Conservation (phyloP, 352 stramenopile species). For the Phytophthora podocarpi region DNA sequence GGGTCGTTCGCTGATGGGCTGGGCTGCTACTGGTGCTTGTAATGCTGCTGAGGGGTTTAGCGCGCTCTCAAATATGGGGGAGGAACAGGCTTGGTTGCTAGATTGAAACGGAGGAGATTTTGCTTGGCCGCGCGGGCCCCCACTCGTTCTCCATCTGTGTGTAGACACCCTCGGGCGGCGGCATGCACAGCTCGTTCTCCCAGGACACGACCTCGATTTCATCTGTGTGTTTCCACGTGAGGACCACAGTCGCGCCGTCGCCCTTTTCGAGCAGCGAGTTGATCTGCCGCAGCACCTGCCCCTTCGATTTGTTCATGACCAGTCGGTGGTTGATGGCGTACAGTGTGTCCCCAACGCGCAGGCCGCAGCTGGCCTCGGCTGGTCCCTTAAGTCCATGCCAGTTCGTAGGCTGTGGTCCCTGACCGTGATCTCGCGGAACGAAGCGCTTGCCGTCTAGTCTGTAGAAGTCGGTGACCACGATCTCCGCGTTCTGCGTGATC, state of each 20-base stretch:
- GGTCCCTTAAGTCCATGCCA: conserved; percentile 79
- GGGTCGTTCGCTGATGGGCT: conserved; percentile 28
- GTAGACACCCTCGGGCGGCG: conserved; percentile 80
- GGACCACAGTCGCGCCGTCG: conserved; percentile 64
- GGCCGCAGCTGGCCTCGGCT: conserved; percentile 68
- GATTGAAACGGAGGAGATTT: conserved; percentile 87
- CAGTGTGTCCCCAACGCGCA: conserved; percentile 81
- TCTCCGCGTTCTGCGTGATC: conserved; percentile 86
- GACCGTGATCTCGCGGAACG: conserved; percentile 71
- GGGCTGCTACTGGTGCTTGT: conserved; percentile 8
- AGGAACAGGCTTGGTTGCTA: conserved; percentile 41
- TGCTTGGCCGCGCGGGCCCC: conserved; percentile 77
- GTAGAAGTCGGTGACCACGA: conserved; percentile 83
- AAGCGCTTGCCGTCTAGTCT: conserved; percentile 80
- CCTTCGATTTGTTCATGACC: conserved; percentile 88
- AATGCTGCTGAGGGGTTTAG: background rate
- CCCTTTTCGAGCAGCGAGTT: conserved; percentile 78
- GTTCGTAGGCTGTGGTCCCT: conserved; percentile 60
- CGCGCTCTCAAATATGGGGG: conserved; percentile 17
- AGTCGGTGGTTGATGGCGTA: conserved; percentile 88
- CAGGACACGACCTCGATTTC: conserved; percentile 75
- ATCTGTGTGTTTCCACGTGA: conserved; percentile 87
- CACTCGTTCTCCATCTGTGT: conserved; percentile 87
- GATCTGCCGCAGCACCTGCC: conserved; percentile 84
- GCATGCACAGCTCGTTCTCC: conserved; percentile 80